Evolutionary conservation across 2,329 filamentous ascomycete genomes (phyloP).

Genomic region (Fusarium illudens): DNA sequence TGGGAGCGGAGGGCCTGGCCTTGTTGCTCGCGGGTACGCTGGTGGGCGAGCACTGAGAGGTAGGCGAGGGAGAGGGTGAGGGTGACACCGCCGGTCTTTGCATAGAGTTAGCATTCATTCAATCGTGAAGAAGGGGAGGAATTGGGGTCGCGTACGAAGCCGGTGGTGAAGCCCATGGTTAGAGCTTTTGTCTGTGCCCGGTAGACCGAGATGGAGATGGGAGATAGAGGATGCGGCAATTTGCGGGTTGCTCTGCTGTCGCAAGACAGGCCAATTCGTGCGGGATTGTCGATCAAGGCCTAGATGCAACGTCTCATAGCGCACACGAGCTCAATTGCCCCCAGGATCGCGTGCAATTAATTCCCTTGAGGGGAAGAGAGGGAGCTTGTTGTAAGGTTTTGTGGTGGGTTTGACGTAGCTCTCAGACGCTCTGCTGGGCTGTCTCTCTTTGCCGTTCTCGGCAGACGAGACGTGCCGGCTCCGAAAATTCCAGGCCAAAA

Average conservation of each 20-base stretch:
- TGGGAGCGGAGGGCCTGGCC: conserved; percentile 65
- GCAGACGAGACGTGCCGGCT: conserved; percentile 43
- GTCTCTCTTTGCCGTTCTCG: conserved; percentile 31
- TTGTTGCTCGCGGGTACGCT: conserved; percentile 70
- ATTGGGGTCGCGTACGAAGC: conserved; percentile 68
- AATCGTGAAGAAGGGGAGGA: no score
- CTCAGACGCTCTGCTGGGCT: conserved; percentile 23
- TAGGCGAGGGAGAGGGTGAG: conserved; percentile 79
- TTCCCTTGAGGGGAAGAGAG: conserved; percentile 17
- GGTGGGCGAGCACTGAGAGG: conserved; percentile 74
- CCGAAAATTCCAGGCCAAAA: conserved; percentile 45
- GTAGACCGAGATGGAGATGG: conserved; percentile 35
- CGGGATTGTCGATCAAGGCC: conserved; percentile 25
- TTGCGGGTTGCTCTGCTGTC: conserved; percentile 30
- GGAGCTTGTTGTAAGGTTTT: conserved; percentile 34
- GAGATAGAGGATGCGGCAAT: conserved; percentile 43
- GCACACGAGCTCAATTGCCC: conserved; percentile 43
- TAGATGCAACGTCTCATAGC: conserved; percentile 46
- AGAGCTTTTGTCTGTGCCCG: conserved; percentile 34
- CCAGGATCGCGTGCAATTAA: conserved; percentile 27
- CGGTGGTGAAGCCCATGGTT: conserved; percentile 76
- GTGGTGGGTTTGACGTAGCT: conserved; percentile 45
- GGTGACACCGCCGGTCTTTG: conserved; percentile 79
- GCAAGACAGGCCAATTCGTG: conserved; percentile 30
- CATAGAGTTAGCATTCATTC: conserved; percentile 7